These are phyloP conservation scores for Wickerhamomyces sydowiorum DNA, from an alignment of 805 yeast species.

Conservation along the genomic window DNA sequence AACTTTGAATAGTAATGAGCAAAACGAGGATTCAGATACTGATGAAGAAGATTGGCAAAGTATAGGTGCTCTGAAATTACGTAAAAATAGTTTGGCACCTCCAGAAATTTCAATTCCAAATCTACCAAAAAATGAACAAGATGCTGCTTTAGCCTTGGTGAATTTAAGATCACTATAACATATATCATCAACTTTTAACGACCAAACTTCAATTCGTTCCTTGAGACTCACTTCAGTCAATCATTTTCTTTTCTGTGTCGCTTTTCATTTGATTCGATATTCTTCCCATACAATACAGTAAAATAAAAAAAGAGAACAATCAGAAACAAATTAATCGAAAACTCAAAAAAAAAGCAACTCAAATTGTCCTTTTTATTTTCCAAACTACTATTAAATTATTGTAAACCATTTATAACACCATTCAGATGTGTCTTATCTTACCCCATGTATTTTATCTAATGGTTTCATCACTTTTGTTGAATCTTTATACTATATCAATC, in stretches of 20 bases:
- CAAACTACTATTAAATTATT: no score
- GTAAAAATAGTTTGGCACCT: conserved; percentile 24
- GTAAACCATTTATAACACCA: no score
- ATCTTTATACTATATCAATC: no score
- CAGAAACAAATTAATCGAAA: no score
- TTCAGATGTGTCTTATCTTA: no score
- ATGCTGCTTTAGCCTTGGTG: conserved; percentile 64
- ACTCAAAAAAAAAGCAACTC: no score
- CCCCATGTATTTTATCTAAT: no score
- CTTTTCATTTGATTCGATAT: no score
- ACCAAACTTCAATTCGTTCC: neutral
- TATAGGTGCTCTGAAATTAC: conserved; percentile 71
- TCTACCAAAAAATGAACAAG: conserved; percentile 33
- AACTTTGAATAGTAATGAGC: conserved; percentile 26
- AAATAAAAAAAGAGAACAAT: neutral
- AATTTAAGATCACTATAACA: conserved; percentile 35
- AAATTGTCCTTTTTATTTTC: no score
- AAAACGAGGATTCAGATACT: conserved; percentile 52
- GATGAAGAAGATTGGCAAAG: conserved; percentile 98
- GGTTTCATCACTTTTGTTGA: no score
- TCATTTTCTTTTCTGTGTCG: neutral
- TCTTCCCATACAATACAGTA: no score
- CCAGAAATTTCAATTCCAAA: conserved; percentile 2
- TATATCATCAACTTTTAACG: neutral
- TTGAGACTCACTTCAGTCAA: neutral